phyloP scores from a whole-genome alignment of 768 basidiomycete species.

The Strobilomyces confusus region DNA sequence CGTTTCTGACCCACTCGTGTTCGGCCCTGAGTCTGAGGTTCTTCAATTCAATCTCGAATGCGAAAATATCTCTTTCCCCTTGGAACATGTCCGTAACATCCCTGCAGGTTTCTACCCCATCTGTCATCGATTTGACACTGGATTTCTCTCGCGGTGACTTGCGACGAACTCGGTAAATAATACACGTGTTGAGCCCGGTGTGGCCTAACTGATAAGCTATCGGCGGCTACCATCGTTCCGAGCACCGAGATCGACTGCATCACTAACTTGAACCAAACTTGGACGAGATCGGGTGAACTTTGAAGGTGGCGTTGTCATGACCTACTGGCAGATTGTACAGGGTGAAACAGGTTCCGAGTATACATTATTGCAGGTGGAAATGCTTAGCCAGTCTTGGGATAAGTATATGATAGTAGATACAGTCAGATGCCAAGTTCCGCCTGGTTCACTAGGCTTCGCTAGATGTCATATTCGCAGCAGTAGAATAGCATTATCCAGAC shows the following conservation, averaged over 20 bases:
- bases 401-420: too few species aligned
- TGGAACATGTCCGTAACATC: slow-evolving; percentile 12
- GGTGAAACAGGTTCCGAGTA: background rate
- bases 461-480: too few species aligned
- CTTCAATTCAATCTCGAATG: slow-evolving; percentile 24
- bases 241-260: slow-evolving; percentile 1
- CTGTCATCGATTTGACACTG: slow-evolving; percentile 10
- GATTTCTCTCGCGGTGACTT: background rate
- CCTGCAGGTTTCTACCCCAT: slow-evolving; percentile 10
- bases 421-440: too few species aligned
- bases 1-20: slow-evolving; percentile 23
- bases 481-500: too few species aligned
- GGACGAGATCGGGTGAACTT: background rate
- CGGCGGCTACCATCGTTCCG: slow-evolving; percentile 3
- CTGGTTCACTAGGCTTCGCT: too few species aligned
- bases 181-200: background rate
- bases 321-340: background rate
- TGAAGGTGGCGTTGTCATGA: background rate
- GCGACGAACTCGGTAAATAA: background rate
- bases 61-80: slow-evolving; percentile 14
- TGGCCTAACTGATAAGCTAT: slow-evolving; percentile 7
- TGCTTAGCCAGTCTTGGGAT: background rate
- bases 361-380: background rate
- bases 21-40: slow-evolving; percentile 24
- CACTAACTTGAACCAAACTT: background rate